phyloP scores from a whole-genome alignment of 179 eudicot species.

The Gypsophila paniculata region DNA sequence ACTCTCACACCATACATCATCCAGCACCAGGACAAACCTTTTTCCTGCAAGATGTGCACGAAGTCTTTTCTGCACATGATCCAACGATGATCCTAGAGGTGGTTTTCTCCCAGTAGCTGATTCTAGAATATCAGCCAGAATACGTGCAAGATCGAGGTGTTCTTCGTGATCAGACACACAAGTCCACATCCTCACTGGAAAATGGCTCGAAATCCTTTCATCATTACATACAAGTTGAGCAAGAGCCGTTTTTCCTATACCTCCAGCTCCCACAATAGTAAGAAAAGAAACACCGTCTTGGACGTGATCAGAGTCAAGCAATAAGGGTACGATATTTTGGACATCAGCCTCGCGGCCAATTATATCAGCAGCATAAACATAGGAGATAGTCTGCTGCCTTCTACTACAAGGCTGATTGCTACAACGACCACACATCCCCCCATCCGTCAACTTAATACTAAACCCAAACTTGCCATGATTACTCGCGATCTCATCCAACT shows the following conservation, averaged over 20 bases:
- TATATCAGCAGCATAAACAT: conserved; percentile 14
- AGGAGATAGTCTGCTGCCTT: conserved; percentile 25
- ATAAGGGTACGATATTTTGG: conserved; percentile 4
- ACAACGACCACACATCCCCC: background rate
- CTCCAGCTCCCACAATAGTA: background rate
- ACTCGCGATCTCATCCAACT: conserved; percentile 20
- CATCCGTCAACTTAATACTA: too few species aligned
- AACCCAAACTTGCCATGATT: conserved; percentile 15
- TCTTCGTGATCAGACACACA: conserved; percentile 19
- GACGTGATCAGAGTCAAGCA: conserved; percentile 3
- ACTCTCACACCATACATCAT: too few species aligned
- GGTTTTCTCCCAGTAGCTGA: too few species aligned
- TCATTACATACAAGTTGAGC: conserved; percentile 29
- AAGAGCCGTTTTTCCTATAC: conserved; percentile 12
- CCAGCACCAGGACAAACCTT: too few species aligned
- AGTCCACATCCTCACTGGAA: conserved; percentile 30
- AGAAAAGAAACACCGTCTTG: conserved; percentile 14
- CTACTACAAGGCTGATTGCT: background rate
- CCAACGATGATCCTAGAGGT: too few species aligned
- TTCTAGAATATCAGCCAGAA: conserved; percentile 12
- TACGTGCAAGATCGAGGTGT: too few species aligned
- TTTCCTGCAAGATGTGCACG: too few species aligned
- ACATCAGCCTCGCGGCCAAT: conserved; percentile 33
- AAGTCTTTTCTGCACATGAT: too few species aligned
- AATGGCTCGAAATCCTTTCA: conserved; percentile 15